Evolutionary conservation across 2,329 filamentous ascomycete species (phyloP).

Genomic region (Pezicula carpinea): DNA sequence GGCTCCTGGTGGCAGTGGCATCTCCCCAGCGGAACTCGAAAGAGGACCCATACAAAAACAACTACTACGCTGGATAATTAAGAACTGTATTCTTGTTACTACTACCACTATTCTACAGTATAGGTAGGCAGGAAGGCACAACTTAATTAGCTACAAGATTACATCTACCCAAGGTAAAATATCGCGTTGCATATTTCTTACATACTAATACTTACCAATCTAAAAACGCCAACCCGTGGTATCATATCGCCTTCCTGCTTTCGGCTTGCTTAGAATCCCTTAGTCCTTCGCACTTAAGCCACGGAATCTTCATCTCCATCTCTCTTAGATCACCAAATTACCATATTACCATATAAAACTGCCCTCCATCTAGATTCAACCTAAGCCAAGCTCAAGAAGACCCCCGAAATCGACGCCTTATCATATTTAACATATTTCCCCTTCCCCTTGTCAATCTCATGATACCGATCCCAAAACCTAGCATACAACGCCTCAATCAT

Average conservation of each 20-base stretch:
- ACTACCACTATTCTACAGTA: too few species aligned
- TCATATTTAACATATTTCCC: conserved; percentile 99
- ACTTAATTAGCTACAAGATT: too few species aligned
- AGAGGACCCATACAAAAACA: too few species aligned
- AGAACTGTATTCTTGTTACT: too few species aligned
- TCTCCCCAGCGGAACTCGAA: too few species aligned
- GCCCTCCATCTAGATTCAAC: neutral
- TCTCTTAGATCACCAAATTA: conserved; percentile 8
- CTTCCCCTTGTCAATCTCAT: conserved; percentile 95
- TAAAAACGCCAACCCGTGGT: conserved; percentile 1
- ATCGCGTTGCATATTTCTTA: too few species aligned
- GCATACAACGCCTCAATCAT: conserved; percentile 93
- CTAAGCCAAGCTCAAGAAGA: conserved; percentile 34
- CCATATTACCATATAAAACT: too few species aligned
- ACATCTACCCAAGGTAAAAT: too few species aligned
- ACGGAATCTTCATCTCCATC: neutral
- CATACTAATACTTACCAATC: too few species aligned
- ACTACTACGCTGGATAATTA: too few species aligned
- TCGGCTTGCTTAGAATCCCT: neutral
- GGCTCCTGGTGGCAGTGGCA: too few species aligned
- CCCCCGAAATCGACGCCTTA: conserved; percentile 70
- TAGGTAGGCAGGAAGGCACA: too few species aligned
- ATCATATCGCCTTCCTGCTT: conserved; percentile 2
- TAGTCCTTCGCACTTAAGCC: conserved; percentile 3
- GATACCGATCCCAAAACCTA: conserved; percentile 94